phyloP scores from a whole-genome alignment of 2,329 filamentous ascomycete species.

The Fusarium pseudoanthophilum region DNA sequence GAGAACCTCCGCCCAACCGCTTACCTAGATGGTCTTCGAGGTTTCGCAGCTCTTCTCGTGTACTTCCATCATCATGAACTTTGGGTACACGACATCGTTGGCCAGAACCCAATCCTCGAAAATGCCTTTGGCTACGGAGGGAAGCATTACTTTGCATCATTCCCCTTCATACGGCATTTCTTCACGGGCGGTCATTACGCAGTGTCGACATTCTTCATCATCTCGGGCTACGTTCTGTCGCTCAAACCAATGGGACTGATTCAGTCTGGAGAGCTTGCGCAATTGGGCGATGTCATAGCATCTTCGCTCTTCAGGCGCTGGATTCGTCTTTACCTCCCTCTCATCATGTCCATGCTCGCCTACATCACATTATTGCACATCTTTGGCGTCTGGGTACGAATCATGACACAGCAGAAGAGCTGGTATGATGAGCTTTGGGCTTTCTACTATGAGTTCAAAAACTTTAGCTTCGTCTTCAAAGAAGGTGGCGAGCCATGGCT shows the following conservation, averaged over 20 bases:
- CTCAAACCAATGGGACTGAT: slow-evolving; percentile 61
- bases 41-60: slow-evolving; percentile 74
- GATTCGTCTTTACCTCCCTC: slow-evolving; percentile 60
- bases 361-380: slow-evolving; percentile 63
- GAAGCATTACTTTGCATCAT: slow-evolving; percentile 59
- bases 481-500: slow-evolving; percentile 65
- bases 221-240: slow-evolving; percentile 67
- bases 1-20: slow-evolving; percentile 60
- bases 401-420: slow-evolving; percentile 52
- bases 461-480: slow-evolving; percentile 75
- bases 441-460: slow-evolving; percentile 69
- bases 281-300: slow-evolving; percentile 56
- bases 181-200: slow-evolving; percentile 72
- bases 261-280: slow-evolving; percentile 54
- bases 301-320: slow-evolving; percentile 62
- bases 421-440: slow-evolving; percentile 62
- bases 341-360: slow-evolving; percentile 65
- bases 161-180: slow-evolving; percentile 69
- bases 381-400: slow-evolving; percentile 58
- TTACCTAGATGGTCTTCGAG: slow-evolving; percentile 71
- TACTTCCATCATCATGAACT: slow-evolving; percentile 71
- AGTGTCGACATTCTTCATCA: slow-evolving; percentile 66
- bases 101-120: slow-evolving; percentile 57
- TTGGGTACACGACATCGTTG: slow-evolving; percentile 62
- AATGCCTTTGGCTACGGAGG: slow-evolving; percentile 63